Conservation (phyloP, 768 basidiomycete species). For the Agrocybe pediades region DNA sequence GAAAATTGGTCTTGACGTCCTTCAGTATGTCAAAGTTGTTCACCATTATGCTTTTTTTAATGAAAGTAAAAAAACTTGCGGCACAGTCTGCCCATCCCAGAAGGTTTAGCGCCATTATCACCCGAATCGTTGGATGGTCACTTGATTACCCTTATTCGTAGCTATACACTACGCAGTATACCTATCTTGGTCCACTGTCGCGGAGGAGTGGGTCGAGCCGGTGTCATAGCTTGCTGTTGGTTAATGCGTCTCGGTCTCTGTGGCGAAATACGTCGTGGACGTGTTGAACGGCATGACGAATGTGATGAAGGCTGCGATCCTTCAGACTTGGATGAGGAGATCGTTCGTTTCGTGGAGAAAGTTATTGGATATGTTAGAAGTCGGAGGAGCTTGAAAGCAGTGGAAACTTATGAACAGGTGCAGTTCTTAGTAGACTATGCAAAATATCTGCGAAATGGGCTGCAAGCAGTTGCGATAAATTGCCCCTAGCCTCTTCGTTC, state of each 20-base stretch:
- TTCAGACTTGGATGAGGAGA: conserved; percentile 30
- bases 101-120: conserved; percentile 79
- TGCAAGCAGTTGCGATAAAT: too few species aligned
- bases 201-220: conserved; percentile 93
- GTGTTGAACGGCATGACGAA: neutral
- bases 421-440: conserved; percentile 79
- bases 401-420: conserved; percentile 95
- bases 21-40: conserved; percentile 53
- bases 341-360: conserved; percentile 69
- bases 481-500: too few species aligned
- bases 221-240: conserved; percentile 92
- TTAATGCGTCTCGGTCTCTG: conserved; percentile 89
- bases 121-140: conserved; percentile 61
- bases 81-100: conserved; percentile 81
- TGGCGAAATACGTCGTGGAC: conserved; percentile 51
- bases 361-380: conserved; percentile 73
- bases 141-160: conserved; percentile 62
- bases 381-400: conserved; percentile 83
- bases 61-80: neutral
- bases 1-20: conserved; percentile 71
- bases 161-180: conserved; percentile 73
- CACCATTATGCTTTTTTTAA: neutral
- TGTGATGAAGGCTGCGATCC: neutral
- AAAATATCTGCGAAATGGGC: conserved; percentile 38
- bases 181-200: conserved; percentile 87